Base-by-base conservation (phyloP, 345 rosid genomes). In the Streptanthus diversifolius region DNA sequence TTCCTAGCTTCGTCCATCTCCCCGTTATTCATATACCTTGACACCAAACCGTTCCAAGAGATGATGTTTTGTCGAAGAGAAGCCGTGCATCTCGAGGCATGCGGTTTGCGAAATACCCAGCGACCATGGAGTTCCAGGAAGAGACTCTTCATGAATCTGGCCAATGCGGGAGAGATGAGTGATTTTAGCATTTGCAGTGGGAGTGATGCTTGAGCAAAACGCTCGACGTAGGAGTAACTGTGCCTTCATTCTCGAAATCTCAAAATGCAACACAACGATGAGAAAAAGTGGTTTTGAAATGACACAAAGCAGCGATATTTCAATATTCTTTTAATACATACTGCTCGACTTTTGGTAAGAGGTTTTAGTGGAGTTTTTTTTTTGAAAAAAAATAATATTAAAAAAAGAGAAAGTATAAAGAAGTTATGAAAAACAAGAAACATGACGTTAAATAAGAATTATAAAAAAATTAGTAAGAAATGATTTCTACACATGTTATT, bases 61-160 rank as follows among this genome's bases (percentile, higher is more conserved):
- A 88, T 72, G 7, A 65, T 60, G 64, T 83, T 86, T 54, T 66
- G 25, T 85, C 82, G 71, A 90, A 90, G 77, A 86, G 59, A 3
- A 40, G 44, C 43, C 49, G 82, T 24, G 86, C 93, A 67, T 86
- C 85, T 21, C 22, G 8, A 0, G 90, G 87, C 47, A 72, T 82
- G 36, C 75, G 79, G 79, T 86, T 88, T 36, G 79, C 79, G 27
- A 88, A 88, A 71, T 86, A 83, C 1, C 81, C 88, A 1, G 85
- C 55, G 1, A 90, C 63, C 27, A 90, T 87, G 1, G 90, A 82
- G 76, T 86, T 90, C 96, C 90, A 90, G n/a, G 86, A 82, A 59
- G 80, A 74, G 12, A 82, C 29, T 25, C 89, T 66, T 71, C 77
- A 25, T 75, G 71, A n/a, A 90, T 80, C 56, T 75, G 87, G 25